These are phyloP conservation scores for Solanum ossicruentum DNA, from an alignment of 257 asterid genomes.

Conservation along the genomic window DNA sequence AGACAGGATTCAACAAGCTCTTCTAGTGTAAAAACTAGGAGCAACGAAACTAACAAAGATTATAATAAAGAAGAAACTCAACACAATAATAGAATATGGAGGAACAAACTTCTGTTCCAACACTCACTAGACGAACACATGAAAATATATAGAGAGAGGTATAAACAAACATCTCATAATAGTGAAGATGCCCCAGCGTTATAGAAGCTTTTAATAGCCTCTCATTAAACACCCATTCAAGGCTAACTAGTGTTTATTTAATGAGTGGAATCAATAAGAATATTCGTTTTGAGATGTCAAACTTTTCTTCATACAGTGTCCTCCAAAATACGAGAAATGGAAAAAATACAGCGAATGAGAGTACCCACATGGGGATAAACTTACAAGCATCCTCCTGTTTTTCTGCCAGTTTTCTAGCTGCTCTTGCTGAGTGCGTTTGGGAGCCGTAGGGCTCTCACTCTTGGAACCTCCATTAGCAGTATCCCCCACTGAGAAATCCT, in stretches of 20 bases:
- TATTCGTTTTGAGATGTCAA: too few relatives aligned
- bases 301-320: background rate
- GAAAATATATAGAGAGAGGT: background rate
- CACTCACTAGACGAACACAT: background rate
- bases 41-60: background rate
- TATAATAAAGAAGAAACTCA: background rate
- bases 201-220: too few relatives aligned
- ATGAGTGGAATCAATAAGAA: too few relatives aligned
- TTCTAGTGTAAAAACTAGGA: background rate
- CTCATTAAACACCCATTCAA: too few relatives aligned
- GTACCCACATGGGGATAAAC: background rate
- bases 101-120: background rate
- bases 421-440: slow-evolving; percentile 21
- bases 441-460: slow-evolving; percentile 4
- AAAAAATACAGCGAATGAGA: background rate
- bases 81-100: background rate
- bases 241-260: too few relatives aligned
- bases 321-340: background rate
- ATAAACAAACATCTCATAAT: background rate
- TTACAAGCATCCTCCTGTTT: slow-evolving; percentile 23
- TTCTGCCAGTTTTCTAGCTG: slow-evolving; percentile 22
- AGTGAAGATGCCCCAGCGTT: background rate
- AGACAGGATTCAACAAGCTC: background rate
- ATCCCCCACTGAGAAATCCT: slow-evolving; percentile 29
- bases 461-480: slow-evolving; percentile 1